A percentile compares a stretch with the other conserved stretches of the same genome.
These are phyloP conservation scores for Primulina eburnea DNA, from an alignment of 257 asterid species.

Conservation along the genomic window DNA sequence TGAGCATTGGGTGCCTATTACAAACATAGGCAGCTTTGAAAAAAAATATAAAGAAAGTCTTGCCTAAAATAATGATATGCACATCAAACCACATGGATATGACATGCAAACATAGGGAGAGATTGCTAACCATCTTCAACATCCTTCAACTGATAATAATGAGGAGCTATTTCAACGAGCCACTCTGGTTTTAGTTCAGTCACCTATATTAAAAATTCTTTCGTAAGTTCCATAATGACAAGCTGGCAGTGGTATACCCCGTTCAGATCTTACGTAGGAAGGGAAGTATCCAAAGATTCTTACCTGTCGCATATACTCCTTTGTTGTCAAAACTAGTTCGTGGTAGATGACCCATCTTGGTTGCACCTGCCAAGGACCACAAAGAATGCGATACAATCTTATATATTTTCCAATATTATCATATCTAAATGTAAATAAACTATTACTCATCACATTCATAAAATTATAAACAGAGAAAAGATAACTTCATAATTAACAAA, in stretches of 20 bases:
- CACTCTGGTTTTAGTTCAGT: constrained; percentile 92
- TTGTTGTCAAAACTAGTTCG: constrained; percentile 81
- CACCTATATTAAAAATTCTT: constrained; percentile 40
- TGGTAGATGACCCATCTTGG: constrained; percentile 94
- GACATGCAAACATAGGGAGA: constrained; percentile 2
- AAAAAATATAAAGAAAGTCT: too few species aligned
- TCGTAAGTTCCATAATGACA: constrained; percentile 21
- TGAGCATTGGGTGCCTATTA: not conserved
- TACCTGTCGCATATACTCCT: constrained; percentile 94
- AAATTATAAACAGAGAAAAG: not conserved
- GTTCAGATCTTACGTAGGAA: constrained; percentile 5
- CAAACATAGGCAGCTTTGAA: not conserved
- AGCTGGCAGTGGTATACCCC: not conserved
- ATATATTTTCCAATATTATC: too few species aligned
- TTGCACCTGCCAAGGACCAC: constrained; percentile 41
- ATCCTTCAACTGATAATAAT: constrained; percentile 78
- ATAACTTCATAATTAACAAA: too few species aligned
- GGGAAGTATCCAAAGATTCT: not conserved
- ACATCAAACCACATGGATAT: not conserved
- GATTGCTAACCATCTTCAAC: constrained; percentile 67
- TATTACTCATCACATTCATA: not conserved
- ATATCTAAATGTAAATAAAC: too few species aligned
- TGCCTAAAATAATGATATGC: not conserved
- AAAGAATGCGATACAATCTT: not conserved
- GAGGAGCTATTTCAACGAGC: constrained; percentile 93